Evolutionary conservation across 345 rosid species (phyloP).

Genomic region (Dovyalis caffra): DNA sequence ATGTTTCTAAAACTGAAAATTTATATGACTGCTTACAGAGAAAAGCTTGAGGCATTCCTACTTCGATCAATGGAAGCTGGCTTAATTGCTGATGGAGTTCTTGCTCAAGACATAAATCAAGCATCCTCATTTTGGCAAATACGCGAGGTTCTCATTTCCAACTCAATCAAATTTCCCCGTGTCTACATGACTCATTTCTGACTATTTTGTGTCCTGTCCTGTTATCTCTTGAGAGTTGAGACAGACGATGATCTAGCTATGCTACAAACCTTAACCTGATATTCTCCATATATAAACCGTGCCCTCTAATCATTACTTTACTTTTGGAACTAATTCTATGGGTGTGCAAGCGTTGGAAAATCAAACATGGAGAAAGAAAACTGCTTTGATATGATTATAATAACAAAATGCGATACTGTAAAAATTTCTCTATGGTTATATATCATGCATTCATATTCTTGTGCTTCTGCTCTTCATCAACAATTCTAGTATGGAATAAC

Average conservation of each 20-base stretch:
- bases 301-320: too few relatives aligned
- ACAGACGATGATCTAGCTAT: too few relatives aligned
- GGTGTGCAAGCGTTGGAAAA: too few relatives aligned
- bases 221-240: too few relatives aligned
- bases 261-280: too few relatives aligned
- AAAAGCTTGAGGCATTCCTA: conserved; percentile 89
- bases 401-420: neutral
- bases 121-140: conserved; percentile 88
- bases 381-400: too few relatives aligned
- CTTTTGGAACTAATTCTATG: too few relatives aligned
- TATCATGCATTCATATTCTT: neutral
- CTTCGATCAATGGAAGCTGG: conserved; percentile 73
- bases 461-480: neutral
- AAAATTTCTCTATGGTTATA: neutral
- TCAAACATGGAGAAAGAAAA: too few relatives aligned
- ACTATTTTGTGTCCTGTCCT: too few relatives aligned
- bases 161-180: neutral
- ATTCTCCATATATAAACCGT: too few relatives aligned
- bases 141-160: conserved; percentile 67
- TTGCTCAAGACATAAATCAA: conserved; percentile 94
- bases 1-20: too few relatives aligned
- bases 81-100: conserved; percentile 82
- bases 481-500: neutral
- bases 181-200: too few relatives aligned
- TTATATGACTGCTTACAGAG: conserved; percentile 46